Evolutionary conservation across 2,329 filamentous ascomycete species (phyloP), one percentile per base, ranked within the genome.

Genomic region (Pseudocercospora vitis): DNA sequence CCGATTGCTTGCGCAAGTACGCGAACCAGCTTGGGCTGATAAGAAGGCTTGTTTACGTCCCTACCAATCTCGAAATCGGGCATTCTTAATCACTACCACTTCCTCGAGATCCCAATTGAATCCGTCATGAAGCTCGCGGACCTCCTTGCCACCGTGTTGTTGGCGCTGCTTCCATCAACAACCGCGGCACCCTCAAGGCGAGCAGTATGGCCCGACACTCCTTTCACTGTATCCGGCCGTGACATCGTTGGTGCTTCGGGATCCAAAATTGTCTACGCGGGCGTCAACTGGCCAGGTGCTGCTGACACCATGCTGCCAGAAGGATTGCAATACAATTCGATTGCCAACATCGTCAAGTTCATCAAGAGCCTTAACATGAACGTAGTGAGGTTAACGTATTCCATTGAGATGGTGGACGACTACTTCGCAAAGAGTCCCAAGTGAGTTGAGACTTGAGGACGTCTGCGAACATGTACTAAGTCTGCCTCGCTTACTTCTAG

Each of bases 291-390:
- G 83, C 81, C 82, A 0, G 83, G 81, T 0, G 78, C 80, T 12
- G 77, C 76, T 39, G 81, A 84, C 39, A 76, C 79, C n/a, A 85
- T 86, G 82, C 74, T 86, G 0, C 83, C 82, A 0, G 83, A 86
- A 58, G 83, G 83, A 2, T 73, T 86, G 2, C 82, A 84, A 65
- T 84, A 84, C 67, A 76, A 78, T 28, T 84, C 82, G 0, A 74
- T 85, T 47, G 70, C 74, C 26, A 70, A 69, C 9, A 78, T 85
- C 28, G 75, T 2, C 79, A 77, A 67, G 76, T 80, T 78, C 67
- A 76, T 84, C 62, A 83, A 82, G 61, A 76, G 76, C 53, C 64
- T 84, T 0, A 82, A 81, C 14, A 81, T 86, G 73, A 86, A 86
- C 62, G 77, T 80, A 1, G 78, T 86, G 29, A 80, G 83, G 1